Conservation (phyloP, 345 rosid genomes). For the Melaleuca quinquenervia region DNA sequence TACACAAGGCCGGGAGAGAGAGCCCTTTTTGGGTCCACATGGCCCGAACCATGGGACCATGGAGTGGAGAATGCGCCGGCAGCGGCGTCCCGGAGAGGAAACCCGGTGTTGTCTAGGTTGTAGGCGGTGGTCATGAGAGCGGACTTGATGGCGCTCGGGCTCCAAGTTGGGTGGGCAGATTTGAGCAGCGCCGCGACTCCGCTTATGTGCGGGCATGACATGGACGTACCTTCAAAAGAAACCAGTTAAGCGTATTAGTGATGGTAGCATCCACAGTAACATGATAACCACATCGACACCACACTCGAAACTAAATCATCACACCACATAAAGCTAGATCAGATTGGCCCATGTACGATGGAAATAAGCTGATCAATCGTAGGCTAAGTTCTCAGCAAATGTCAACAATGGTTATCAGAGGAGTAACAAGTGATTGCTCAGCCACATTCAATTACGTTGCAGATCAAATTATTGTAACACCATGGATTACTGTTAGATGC, state of each 20-base stretch:
- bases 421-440: neutral
- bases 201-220: conserved; percentile 96
- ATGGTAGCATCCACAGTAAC: neutral
- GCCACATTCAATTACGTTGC: neutral
- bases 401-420: neutral
- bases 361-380: neutral
- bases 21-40: conserved; percentile 74
- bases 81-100: conserved; percentile 55
- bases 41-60: conserved; percentile 72
- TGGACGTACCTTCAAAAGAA: conserved; percentile 58
- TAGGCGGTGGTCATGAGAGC: conserved; percentile 86
- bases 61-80: conserved; percentile 53
- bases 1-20: conserved; percentile 79
- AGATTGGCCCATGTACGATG: neutral
- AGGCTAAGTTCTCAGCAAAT: neutral
- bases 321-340: no score
- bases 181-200: conserved; percentile 84
- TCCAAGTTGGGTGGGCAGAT: conserved; percentile 84
- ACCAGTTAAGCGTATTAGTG: neutral
- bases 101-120: conserved; percentile 49
- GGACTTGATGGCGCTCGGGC: conserved; percentile 81
- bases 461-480: neutral
- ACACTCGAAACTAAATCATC: neutral
- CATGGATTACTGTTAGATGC: neutral
- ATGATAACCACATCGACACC: neutral